A percentile compares a stretch with the other conserved stretches of the same genome.
phyloP scores from a whole-genome alignment of 768 basidiomycete genomes.

The Vararia minispora region DNA sequence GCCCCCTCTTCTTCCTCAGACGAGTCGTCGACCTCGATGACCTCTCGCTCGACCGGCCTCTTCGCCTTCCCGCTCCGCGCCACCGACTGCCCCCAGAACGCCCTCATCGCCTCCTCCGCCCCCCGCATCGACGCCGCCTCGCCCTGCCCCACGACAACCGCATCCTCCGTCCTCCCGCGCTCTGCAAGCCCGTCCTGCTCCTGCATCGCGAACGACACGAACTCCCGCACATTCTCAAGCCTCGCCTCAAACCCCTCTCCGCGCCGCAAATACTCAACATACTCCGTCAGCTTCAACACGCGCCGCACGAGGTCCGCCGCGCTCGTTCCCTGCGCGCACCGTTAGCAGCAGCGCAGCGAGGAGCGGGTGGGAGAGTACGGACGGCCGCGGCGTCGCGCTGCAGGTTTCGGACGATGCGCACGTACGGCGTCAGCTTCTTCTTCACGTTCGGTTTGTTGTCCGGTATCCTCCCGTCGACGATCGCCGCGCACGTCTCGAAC shows the following conservation, averaged over 20 bases:
- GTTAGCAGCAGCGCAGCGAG: background rate
- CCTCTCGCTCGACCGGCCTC: too few species aligned
- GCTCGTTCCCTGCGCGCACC: slow-evolving; percentile 33
- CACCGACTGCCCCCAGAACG: too few species aligned
- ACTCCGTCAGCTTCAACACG: slow-evolving; percentile 46
- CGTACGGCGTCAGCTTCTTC: slow-evolving; percentile 49
- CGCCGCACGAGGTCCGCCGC: slow-evolving; percentile 55
- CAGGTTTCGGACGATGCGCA: slow-evolving; percentile 41
- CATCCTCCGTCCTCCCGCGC: too few species aligned
- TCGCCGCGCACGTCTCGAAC: slow-evolving; percentile 49
- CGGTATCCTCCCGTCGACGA: slow-evolving; percentile 45
- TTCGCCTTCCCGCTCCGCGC: too few species aligned
- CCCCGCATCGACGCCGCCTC: too few species aligned
- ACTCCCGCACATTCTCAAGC: slow-evolving; percentile 82
- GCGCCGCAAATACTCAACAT: slow-evolving; percentile 57
- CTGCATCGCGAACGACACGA: slow-evolving; percentile 69
- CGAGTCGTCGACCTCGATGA: background rate
- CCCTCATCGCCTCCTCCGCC: too few species aligned
- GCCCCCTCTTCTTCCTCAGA: background rate
- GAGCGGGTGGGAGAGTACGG: background rate
- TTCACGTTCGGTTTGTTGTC: slow-evolving; percentile 60
- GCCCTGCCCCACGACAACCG: background rate
- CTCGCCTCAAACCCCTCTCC: slow-evolving; percentile 66
- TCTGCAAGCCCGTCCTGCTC: slow-evolving; percentile 23
- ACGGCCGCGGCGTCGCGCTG: slow-evolving; percentile 18